Evolutionary conservation across 371 early-diverging fungal species (phyloP), one percentile per base, ranked within the genome.

Genomic region (Actinomortierella wolfii): DNA sequence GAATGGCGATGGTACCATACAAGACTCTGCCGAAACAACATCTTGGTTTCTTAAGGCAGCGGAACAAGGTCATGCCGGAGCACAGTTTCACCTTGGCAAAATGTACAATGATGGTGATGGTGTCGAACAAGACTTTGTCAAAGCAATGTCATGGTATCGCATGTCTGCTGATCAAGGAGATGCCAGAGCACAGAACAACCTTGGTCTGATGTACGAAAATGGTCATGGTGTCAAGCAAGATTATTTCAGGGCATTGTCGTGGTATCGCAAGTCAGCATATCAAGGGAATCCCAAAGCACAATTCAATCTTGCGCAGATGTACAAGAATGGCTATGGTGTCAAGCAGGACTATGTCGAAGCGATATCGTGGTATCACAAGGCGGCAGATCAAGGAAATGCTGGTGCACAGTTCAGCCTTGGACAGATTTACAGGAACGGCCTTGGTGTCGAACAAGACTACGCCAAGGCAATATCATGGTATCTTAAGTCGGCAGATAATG

Each of bases 321-420:
- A 90, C 64, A 92, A 92, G 70, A 89, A 90, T 67, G 94, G 95
- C 0, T 66, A 83, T 15, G 93, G 91, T 17, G 84, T 93, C 2
- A 76, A 79, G 21, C 65, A 83, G 81, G 25, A 81, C 83, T 54
- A 76, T 75, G 68, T 48, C 21, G 57, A 81, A 44, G 90, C 85
- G 11, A 79, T 83, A 24, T 75, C 78, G 57, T 93, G 91, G 91
- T 93, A 90, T 74, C 79, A 77, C 51, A 78, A 77, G 56, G 89
- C 92, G 8, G 91, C 92, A 1, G 73, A 79, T 0, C 92, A 92
- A 65, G 91, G 92, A 17, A 91, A 94, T 61, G 83, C 91, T n/a
- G 68, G 92, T 51, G 92, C 94, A 18, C 92, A 88, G 79, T 92
- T 92, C 67, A 93, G 92, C 59, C 80, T 93, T 2, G 95, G 92